phyloP scores from a whole-genome alignment of 495 filamentous ascomycete species.

The Hypoxylon intermedium region DNA sequence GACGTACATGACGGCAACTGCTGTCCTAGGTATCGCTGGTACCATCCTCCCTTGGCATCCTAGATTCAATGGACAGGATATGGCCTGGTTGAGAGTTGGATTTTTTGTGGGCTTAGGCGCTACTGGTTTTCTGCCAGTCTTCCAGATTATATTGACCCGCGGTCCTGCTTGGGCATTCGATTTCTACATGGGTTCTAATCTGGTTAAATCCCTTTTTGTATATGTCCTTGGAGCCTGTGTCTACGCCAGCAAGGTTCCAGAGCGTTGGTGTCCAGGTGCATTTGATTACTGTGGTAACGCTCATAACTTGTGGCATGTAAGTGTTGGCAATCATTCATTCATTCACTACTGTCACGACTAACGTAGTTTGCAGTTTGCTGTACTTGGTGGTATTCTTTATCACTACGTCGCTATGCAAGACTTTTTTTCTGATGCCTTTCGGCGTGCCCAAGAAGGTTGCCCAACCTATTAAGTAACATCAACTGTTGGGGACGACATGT shows the following conservation, averaged over 20 bases:
- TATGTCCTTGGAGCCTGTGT: conserved; percentile 85
- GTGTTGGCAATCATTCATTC: conserved; percentile 16
- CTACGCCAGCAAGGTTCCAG: conserved; percentile 94
- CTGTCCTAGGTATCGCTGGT: conserved; percentile 81
- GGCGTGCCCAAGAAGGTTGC: conserved; percentile 65
- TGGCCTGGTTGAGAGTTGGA: conserved; percentile 88
- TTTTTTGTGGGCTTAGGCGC: conserved; percentile 89
- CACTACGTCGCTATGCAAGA: conserved; percentile 97
- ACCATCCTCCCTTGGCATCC: conserved; percentile 97
- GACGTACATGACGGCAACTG: conserved; percentile 84
- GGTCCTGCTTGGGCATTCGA: conserved; percentile 76
- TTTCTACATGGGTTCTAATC: conserved; percentile 81
- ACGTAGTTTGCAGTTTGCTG: conserved; percentile 58
- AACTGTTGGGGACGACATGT: too few relatives aligned
- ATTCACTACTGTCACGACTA: conserved; percentile 7
- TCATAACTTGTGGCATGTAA: conserved; percentile 96
- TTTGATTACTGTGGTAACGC: conserved; percentile 95
- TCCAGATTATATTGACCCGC: conserved; percentile 79
- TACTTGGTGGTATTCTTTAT: conserved; percentile 94
- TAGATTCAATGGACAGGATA: conserved; percentile 88
- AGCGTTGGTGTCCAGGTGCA: conserved; percentile 87
- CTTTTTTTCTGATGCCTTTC: conserved; percentile 88
- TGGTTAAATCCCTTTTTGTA: conserved; percentile 81
- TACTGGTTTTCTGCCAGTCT: conserved; percentile 89
- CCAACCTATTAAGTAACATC: conserved; percentile 47